phyloP scores from a whole-genome alignment of 2,329 filamentous ascomycete species.

The Epichloe aotearoae region DNA sequence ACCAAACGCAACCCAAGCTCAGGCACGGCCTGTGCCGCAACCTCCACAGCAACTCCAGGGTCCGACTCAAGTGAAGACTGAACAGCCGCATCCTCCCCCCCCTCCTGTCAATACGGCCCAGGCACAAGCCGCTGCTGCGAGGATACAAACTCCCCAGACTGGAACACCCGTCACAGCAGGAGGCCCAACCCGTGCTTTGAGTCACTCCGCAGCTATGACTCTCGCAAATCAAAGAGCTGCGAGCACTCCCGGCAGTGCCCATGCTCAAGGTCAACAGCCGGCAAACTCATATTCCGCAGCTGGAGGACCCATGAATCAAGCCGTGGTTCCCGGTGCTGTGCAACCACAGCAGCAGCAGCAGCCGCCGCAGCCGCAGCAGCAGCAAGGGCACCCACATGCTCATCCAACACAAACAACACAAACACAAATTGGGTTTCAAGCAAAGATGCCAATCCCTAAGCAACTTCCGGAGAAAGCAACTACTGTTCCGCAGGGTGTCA shows the following conservation, averaged over 20 bases:
- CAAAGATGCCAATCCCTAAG: slow-evolving; percentile 76
- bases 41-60: slow-evolving; percentile 14
- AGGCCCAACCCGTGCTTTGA: slow-evolving; percentile 29
- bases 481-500: slow-evolving; percentile 58
- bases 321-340: slow-evolving; percentile 19
- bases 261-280: slow-evolving; percentile 18
- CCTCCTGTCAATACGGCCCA: slow-evolving; percentile 37
- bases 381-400: slow-evolving; percentile 32
- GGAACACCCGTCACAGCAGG: slow-evolving; percentile 25
- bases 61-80: slow-evolving; percentile 16
- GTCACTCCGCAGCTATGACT: slow-evolving; percentile 36
- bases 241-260: slow-evolving; percentile 20
- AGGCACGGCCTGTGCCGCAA: slow-evolving; percentile 17
- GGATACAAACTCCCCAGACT: slow-evolving; percentile 36
- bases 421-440: slow-evolving; percentile 29
- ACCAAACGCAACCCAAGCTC: slow-evolving; percentile 12
- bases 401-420: slow-evolving; percentile 35
- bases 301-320: slow-evolving; percentile 17
- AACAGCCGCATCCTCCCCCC: slow-evolving; percentile 22
- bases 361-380: slow-evolving; percentile 17
- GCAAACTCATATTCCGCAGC: slow-evolving; percentile 12
- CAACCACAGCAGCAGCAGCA: slow-evolving; percentile 10
- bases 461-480: slow-evolving; percentile 55
- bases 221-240: slow-evolving; percentile 31
- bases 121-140: slow-evolving; percentile 25